These are phyloP conservation scores for Penicillium sp. DNA, from an alignment of 2,329 filamentous ascomycete species.

Conservation along the genomic window DNA sequence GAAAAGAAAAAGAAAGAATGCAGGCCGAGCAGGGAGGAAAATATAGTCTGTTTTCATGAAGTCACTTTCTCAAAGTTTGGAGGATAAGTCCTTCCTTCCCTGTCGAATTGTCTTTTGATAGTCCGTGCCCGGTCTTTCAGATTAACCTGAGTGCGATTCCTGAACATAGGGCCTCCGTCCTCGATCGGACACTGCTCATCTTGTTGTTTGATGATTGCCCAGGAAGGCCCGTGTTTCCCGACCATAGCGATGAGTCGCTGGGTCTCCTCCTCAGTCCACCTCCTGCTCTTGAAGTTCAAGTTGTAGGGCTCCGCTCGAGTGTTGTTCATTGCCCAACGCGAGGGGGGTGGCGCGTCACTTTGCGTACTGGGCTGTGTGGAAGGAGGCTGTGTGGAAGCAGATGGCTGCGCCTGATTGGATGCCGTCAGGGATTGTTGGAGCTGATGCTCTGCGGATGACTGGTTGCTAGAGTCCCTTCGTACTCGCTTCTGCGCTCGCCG, in stretches of 20 bases:
- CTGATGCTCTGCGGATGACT: constrained; percentile 1
- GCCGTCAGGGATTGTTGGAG: constrained; percentile 5
- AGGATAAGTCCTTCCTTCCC: constrained; percentile 5
- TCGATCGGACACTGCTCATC: constrained; percentile 28
- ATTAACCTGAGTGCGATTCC: constrained; percentile 48
- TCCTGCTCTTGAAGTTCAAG: constrained; percentile 18
- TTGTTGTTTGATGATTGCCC: constrained; percentile 43
- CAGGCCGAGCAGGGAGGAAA: background rate
- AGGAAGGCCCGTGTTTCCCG: constrained; percentile 43
- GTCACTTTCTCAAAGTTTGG: background rate
- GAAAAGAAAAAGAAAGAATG: background rate
- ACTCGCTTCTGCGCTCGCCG: constrained; percentile 30
- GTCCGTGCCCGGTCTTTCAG: constrained; percentile 55
- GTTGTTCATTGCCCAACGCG: background rate
- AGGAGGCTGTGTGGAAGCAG: background rate
- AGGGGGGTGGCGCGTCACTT: background rate
- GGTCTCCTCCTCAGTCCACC: constrained; percentile 38
- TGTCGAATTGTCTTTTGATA: constrained; percentile 45
- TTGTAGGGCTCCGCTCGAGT: too few species aligned
- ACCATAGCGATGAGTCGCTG: constrained; percentile 49
- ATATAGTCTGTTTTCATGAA: background rate
- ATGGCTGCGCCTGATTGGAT: background rate
- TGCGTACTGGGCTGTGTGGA: background rate
- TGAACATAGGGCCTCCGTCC: constrained; percentile 32
- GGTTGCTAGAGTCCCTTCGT: background rate